These are phyloP conservation scores for Yarrowia keelungensis DNA, from an alignment of 805 yeast species.

Conservation along the genomic window DNA sequence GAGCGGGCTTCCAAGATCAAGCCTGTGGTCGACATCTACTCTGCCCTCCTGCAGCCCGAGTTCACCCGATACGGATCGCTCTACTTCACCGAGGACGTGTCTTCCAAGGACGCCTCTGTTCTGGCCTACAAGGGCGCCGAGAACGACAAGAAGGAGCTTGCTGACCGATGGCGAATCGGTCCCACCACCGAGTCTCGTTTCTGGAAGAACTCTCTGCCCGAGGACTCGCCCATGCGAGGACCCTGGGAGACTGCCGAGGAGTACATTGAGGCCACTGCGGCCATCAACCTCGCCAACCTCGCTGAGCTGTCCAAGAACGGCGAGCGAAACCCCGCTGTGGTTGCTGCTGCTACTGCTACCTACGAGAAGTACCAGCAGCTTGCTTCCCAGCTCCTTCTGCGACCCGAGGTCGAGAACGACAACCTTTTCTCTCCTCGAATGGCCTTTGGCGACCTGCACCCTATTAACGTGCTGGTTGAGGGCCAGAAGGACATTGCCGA, in stretches of 20 bases:
- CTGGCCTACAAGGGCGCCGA: slow-evolving; percentile 67
- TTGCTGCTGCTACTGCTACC: slow-evolving; percentile 60
- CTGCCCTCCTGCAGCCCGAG: slow-evolving; percentile 59
- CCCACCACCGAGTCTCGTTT: slow-evolving; percentile 83
- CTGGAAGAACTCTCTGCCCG: slow-evolving; percentile 69
- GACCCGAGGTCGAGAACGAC: slow-evolving; percentile 57
- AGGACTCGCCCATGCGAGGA: slow-evolving; percentile 62
- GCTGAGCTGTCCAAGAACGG: slow-evolving; percentile 62
- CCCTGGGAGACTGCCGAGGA: slow-evolving; percentile 80
- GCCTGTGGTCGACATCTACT: slow-evolving; percentile 74
- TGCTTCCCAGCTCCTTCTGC: slow-evolving; percentile 63
- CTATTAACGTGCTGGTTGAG: slow-evolving; percentile 77
- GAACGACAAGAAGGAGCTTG: slow-evolving; percentile 55
- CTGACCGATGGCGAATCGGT: slow-evolving; percentile 85
- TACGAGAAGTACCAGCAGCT: slow-evolving; percentile 66
- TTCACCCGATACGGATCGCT: slow-evolving; percentile 83
- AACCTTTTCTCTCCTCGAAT: slow-evolving; percentile 72
- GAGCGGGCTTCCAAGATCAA: slow-evolving; percentile 62
- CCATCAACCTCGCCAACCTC: slow-evolving; percentile 68
- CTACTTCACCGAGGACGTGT: slow-evolving; percentile 76
- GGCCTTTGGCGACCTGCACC: slow-evolving; percentile 84
- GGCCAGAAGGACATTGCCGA: slow-evolving; percentile 49
- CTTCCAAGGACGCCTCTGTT: slow-evolving; percentile 53
- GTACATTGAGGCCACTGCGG: slow-evolving; percentile 68
- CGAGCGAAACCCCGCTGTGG: slow-evolving; percentile 50